Evolutionary conservation across 345 rosid species (phyloP).

Genomic region (Firmiana major): DNA sequence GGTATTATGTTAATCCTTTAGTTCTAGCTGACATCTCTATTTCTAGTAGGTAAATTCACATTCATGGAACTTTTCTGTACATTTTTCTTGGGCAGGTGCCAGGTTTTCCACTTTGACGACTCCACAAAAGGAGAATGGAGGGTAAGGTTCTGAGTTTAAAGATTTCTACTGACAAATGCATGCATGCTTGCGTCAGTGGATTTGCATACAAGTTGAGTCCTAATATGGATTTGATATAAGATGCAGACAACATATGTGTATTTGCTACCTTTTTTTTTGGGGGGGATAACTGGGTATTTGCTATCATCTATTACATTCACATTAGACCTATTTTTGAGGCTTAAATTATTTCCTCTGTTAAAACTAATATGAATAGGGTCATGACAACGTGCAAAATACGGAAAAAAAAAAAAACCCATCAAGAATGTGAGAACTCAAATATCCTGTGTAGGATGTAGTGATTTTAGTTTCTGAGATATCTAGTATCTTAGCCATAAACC

Average conservation of each 20-base stretch:
- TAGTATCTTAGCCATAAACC: not conserved
- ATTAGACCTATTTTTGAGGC: not conserved
- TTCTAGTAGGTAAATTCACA: not conserved
- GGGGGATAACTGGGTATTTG: not conserved
- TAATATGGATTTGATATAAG: not conserved
- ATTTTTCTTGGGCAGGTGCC: slow-evolving; percentile 31
- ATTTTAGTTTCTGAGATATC: not conserved
- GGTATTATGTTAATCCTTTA: slow-evolving; percentile 28
- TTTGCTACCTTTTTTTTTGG: not conserved
- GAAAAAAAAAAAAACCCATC: not conserved
- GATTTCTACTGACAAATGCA: slow-evolving; percentile 16
- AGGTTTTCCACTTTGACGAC: slow-evolving; percentile 35
- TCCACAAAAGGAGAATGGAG: slow-evolving; percentile 47
- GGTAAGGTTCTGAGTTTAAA: slow-evolving; percentile 42
- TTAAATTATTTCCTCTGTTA: not conserved
- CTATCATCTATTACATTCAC: not conserved
- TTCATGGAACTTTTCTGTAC: slow-evolving; percentile 2
- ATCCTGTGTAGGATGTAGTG: not conserved
- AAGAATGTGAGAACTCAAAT: not conserved
- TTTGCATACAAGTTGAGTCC: not conserved
- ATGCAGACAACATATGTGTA: not conserved
- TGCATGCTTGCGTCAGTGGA: slow-evolving; percentile 3
- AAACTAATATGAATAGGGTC: not conserved
- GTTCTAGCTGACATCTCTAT: not conserved
- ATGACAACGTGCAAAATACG: not conserved